Evolutionary conservation across 495 filamentous ascomycete species (phyloP), one percentile per base, ranked within the genome.

Genomic region (Aspergillus cavernicola): DNA sequence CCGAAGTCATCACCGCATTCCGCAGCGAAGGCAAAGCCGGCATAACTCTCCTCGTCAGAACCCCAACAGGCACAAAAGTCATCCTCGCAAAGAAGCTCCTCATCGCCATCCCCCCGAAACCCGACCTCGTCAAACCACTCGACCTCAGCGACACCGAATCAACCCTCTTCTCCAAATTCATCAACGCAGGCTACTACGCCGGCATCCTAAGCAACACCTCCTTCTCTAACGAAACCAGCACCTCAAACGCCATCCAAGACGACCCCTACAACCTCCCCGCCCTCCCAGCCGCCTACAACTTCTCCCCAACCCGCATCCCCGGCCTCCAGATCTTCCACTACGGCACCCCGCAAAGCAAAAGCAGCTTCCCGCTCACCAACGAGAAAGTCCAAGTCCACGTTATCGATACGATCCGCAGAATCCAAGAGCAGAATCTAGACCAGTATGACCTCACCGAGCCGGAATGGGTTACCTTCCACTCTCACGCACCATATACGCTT

Each of bases 41-140:
- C 4, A 44, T 2, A 23, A 20, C 15, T 10, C 16, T 24, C 40
- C 12, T 45, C 42, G 42, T 31, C 24, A 9, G 13, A 4, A 45
- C 19, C 13, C 42, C 8, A 8, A 10, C 3, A 26, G 8, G 15
- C 42, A 45, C 12, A 11, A 45, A 31, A 15, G 20, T 15, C 10
- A 15, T 45, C 42, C 2, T 45, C 22, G 42, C 42, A 12, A 45
- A 45, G 23, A 29, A 45, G 23, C 42, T 45, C 6, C 42, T 45
- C 12, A 11, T 45, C 42, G 24, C 24, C 42, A 15, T 26, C 42
- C 42, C 42, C 24, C 42, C 42, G n/a, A 44, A 26, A 13, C 40
- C 11, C 40, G 16, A 22, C 40, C 3, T 24, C 22, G 20, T 44
- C 16, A 24, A 4, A 2, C 19, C 40, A 13, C 40, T 44, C 40